Base-by-base conservation (phyloP, 768 basidiomycete genomes). In the Guyanaporus albipodus region DNA sequence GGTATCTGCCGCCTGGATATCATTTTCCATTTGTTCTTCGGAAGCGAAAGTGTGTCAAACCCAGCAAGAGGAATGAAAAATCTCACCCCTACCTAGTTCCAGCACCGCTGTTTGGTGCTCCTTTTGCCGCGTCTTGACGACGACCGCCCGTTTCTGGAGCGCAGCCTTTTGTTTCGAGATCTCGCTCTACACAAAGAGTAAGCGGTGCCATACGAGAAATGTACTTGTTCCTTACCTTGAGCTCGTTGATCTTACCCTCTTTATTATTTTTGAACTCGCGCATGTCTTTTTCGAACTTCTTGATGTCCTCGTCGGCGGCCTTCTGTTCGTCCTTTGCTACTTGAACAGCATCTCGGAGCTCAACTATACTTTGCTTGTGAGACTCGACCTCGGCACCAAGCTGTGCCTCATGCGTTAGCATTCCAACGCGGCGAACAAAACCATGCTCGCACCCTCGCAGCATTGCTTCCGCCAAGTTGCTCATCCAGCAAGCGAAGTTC, bases 241-340 rank as follows among this genome's bases (percentile, higher is more conserved):
- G 79, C 63, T 98, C 88, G 15, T 85, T 87, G 44, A 91, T 87
- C 70, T 98, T 98, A 38, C 92, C 91, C 41, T 97, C 96, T 65
- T 96, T 96, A 72, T 99, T 94, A 68, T 94, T 87, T 73, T 96
- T 94, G 75, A 99, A 97, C 71, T 98, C 96, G 44, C 80, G 81
- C 92, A 99, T 98, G 63, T 99, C 96, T 58, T 85, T 85, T 69
- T 98, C 91, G 19, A 98, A 81, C 59, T 85, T 89, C 70, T 83
- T 83, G 63, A 81, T 79, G 49, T 97, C 93, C 0, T 74, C 82
- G 39, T 83, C 72, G 0, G 91, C 90, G 7, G 69, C 74, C 59
- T 78, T 79, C 64, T 95, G 89, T 60, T 90, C 90, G 44, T 83
- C 74, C 61, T 83, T 80, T 6, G 91, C 83, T 0, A 70, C 68